Evolutionary conservation across 331 rosid genomes (phyloP).

Genomic region (Cucumis variabilis): DNA sequence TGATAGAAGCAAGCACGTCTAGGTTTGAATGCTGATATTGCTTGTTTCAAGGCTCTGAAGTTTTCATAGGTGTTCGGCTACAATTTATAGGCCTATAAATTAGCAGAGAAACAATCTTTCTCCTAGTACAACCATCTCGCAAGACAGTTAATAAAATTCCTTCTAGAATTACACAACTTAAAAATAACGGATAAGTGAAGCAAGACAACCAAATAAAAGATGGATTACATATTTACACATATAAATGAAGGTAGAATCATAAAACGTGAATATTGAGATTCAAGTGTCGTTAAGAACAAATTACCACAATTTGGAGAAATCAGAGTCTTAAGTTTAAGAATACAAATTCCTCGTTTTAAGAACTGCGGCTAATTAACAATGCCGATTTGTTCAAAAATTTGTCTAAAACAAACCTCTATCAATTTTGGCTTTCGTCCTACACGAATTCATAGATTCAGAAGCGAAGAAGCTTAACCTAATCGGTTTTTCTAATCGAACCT

Average conservation of each 20-base stretch:
- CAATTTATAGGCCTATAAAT: not conserved
- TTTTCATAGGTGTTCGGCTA: not conserved
- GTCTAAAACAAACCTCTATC: not conserved
- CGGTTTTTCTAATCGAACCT: not conserved
- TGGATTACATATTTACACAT: not conserved
- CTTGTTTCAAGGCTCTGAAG: not conserved
- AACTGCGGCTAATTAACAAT: not conserved
- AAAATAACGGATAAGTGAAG: not conserved
- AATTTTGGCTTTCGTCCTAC: not conserved
- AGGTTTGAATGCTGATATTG: not conserved
- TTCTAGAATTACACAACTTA: not conserved
- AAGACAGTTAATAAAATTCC: not conserved
- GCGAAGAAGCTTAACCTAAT: not conserved
- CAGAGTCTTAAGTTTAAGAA: conserved; percentile 12
- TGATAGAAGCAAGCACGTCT: not conserved
- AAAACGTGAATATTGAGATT: not conserved
- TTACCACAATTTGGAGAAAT: not conserved
- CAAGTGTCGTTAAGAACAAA: not conserved
- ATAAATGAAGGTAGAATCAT: conserved; percentile 3
- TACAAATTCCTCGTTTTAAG: not conserved
- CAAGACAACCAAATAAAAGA: not conserved
- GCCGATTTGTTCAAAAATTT: not conserved
- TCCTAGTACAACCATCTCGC: not conserved
- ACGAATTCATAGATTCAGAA: not conserved
- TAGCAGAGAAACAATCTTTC: not conserved